These are phyloP conservation scores for Spiromastix sp. DNA, from an alignment of 2,329 filamentous ascomycete genomes.

Conservation along the genomic window DNA sequence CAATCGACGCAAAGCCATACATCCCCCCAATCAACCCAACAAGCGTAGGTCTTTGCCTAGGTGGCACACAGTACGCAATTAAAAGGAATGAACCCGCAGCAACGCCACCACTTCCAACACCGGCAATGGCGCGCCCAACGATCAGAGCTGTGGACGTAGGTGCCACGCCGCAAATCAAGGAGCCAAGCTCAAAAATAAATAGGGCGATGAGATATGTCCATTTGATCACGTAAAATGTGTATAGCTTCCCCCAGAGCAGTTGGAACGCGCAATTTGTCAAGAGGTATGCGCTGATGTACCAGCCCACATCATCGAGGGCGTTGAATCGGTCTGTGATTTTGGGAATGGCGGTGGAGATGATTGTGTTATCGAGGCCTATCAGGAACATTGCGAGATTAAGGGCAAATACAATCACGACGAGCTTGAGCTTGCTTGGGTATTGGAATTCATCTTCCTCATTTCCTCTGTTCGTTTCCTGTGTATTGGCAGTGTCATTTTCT, in stretches of 20 bases:
- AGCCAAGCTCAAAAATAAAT: conserved; percentile 21
- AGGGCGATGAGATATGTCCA: conserved; percentile 19
- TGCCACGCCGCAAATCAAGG: conserved; percentile 18
- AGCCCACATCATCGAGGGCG: conserved; percentile 3
- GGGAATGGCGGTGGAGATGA: conserved; percentile 4
- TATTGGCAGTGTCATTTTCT: no score
- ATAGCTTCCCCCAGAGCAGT: conserved; percentile 14
- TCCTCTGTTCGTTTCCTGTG: no score
- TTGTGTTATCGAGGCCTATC: conserved; percentile 12
- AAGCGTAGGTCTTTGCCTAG: conserved; percentile 9
- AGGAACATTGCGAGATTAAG: conserved; percentile 14
- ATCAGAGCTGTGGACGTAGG: conserved; percentile 21
- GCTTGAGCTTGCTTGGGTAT: conserved; percentile 13
- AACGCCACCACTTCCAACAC: conserved; percentile 17
- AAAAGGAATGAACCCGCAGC: conserved; percentile 13
- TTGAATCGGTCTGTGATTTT: conserved; percentile 6
- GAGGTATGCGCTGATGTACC: conserved; percentile 5
- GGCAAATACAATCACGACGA: conserved; percentile 15
- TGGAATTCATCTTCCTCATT: conserved; percentile 2
- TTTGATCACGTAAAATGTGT: conserved; percentile 19
- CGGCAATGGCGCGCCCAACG: conserved; percentile 20
- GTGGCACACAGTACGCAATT: conserved; percentile 8
- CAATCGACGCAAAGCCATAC: conserved; percentile 8
- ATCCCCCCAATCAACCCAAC: conserved; percentile 11
- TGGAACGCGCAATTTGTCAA: conserved; percentile 8